Evolutionary conservation across 306 rosid species (phyloP).

Genomic region (Mimosa pudica): DNA sequence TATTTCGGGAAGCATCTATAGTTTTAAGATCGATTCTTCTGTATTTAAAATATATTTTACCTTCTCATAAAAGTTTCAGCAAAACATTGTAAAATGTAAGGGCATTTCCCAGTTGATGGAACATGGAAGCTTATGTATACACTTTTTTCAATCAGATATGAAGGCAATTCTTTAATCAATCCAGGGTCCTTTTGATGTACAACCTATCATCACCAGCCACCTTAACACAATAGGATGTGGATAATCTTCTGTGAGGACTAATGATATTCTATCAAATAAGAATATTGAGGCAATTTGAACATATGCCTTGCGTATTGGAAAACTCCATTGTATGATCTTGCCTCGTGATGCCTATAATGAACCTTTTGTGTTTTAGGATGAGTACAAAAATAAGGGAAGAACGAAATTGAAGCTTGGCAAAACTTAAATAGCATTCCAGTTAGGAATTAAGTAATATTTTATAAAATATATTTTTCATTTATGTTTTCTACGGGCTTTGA

Average conservation of each 20-base stretch:
- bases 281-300: neutral
- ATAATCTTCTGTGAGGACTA: neutral
- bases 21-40: neutral
- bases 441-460: too few relatives aligned
- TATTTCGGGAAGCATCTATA: neutral
- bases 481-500: too few relatives aligned
- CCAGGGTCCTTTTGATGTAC: neutral
- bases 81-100: neutral
- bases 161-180: neutral
- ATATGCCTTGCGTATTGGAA: neutral
- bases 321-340: neutral
- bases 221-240: neutral
- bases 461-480: too few relatives aligned
- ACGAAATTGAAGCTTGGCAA: neutral
- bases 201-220: neutral
- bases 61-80: neutral
- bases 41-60: neutral
- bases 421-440: neutral
- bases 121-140: neutral
- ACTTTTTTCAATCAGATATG: neutral
- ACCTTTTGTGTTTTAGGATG: neutral
- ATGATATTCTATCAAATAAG: neutral
- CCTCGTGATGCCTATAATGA: neutral
- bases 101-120: neutral
- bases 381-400: neutral